Conservation (phyloP, 2,329 filamentous ascomycete species). For the Calonectria crousiana region DNA sequence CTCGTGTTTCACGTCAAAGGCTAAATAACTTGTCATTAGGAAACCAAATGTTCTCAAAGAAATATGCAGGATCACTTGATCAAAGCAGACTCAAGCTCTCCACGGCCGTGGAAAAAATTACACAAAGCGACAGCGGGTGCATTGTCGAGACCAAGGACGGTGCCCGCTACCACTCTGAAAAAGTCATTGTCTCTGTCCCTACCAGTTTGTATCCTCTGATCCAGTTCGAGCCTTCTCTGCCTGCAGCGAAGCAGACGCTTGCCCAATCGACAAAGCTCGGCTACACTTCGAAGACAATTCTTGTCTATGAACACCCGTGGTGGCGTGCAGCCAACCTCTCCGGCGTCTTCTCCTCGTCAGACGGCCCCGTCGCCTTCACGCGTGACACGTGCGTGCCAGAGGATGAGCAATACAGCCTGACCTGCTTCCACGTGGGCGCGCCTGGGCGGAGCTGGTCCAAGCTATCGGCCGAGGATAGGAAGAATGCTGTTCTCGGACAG, state of each 20-base stretch:
- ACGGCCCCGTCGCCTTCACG: slow-evolving; percentile 44
- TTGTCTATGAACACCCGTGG: slow-evolving; percentile 58
- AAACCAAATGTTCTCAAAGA: not conserved
- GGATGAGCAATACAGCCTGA: slow-evolving; percentile 43
- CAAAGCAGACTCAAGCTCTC: not conserved
- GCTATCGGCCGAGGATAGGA: slow-evolving; percentile 18
- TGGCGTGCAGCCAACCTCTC: slow-evolving; percentile 58
- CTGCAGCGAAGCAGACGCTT: slow-evolving; percentile 42
- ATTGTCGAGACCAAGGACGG: slow-evolving; percentile 31
- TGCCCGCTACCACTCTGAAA: slow-evolving; percentile 33
- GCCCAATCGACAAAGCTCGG: slow-evolving; percentile 48
- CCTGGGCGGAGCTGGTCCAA: slow-evolving; percentile 37
- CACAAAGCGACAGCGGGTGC: not conserved
- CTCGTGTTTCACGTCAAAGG: not conserved
- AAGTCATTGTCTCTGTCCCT: slow-evolving; percentile 43
- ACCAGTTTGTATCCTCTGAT: slow-evolving; percentile 39
- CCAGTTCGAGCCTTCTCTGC: slow-evolving; percentile 45
- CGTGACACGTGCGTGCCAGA: slow-evolving; percentile 42
- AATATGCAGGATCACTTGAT: not conserved
- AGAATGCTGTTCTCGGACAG: slow-evolving; percentile 10
- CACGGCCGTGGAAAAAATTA: not conserved
- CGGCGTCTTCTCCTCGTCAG: slow-evolving; percentile 54
- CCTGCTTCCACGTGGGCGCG: slow-evolving; percentile 49
- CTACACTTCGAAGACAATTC: slow-evolving; percentile 51
- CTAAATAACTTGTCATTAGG: not conserved